phyloP scores from a whole-genome alignment of 495 filamentous ascomycete species.

The Chaetomium cochliodes region DNA sequence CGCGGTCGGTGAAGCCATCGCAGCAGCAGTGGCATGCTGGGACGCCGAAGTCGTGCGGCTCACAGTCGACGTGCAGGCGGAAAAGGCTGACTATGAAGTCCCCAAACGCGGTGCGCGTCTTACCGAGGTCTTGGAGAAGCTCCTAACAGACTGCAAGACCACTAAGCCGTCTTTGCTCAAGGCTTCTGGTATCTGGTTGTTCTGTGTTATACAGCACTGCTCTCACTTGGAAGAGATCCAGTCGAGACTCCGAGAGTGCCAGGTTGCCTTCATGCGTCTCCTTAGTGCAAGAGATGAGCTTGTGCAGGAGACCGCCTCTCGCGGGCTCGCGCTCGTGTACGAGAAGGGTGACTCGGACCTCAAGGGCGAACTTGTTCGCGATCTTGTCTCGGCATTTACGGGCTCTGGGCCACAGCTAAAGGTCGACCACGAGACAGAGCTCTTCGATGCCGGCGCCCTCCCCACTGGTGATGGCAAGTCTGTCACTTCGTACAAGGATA shows the following conservation, averaged over 20 bases:
- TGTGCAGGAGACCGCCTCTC: slow-evolving; percentile 90
- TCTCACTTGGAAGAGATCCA: slow-evolving; percentile 71
- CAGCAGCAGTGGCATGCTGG: slow-evolving; percentile 76
- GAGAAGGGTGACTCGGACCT: slow-evolving; percentile 80
- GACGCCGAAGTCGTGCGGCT: slow-evolving; percentile 55
- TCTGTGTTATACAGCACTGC: slow-evolving; percentile 90
- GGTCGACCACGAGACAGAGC: slow-evolving; percentile 81
- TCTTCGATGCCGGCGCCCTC: slow-evolving; percentile 91
- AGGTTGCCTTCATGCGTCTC: slow-evolving; percentile 83
- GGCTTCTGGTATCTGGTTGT: slow-evolving; percentile 87
- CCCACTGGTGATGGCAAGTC: slow-evolving; percentile 88
- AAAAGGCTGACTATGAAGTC: slow-evolving; percentile 32
- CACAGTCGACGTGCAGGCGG: slow-evolving; percentile 46
- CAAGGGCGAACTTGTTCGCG: slow-evolving; percentile 77
- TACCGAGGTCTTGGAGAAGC: slow-evolving; percentile 58
- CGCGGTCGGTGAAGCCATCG: slow-evolving; percentile 80
- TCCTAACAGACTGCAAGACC: slow-evolving; percentile 69
- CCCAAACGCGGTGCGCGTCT: slow-evolving; percentile 50
- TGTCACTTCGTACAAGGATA: slow-evolving; percentile 91
- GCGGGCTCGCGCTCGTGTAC: slow-evolving; percentile 86
- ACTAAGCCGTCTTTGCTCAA: slow-evolving; percentile 86
- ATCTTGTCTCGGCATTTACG: slow-evolving; percentile 85
- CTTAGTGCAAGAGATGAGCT: slow-evolving; percentile 86
- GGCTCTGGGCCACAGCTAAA: slow-evolving; percentile 68
- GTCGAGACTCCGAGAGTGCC: slow-evolving; percentile 68